Evolutionary conservation across 208 protist species (phyloP), one percentile per base, ranked within the genome.

Genomic region (Trypanosoma scelopori): DNA sequence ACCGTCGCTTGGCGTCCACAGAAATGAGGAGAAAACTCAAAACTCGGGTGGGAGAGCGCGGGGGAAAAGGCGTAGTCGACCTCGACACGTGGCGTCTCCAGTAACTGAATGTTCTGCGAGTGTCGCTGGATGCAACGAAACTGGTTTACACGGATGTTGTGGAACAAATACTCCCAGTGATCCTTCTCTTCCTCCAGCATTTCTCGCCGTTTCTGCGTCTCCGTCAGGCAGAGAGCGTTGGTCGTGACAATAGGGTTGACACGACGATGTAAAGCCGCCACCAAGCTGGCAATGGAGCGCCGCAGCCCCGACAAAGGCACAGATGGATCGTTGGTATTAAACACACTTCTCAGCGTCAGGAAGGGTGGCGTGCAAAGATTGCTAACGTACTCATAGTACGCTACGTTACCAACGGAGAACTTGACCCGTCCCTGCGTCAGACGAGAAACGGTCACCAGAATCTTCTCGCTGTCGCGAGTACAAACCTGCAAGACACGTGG

Each of bases 151-250:
- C 85, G 87, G 56, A 83, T 66, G 16, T 82, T 79, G 68, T 91
- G 77, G 65, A 93, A 92, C 39, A 94, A 69, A 50, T 87, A 83
- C 60, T 91, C 85, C 86, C 85, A 96, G 57, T 82, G 75, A 41
- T 91, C 82, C 53, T 75, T 82, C 69, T 96, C 91, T 16, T 92
- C 79, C 43, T 84, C 76, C 2, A 92, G 67, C 45, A 94, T 75
- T 46, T 66, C 55, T 59, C 66, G 56, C 7, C 91, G 91, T 57
- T 82, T 65, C 9, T 84, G 69, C 28, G 74, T 70, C 59, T 96
- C 91, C 3, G 78, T 64, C 51, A 71, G 71, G 57, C 65, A 72
- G 23, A 96, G 84, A 9, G 88, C 83, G 30, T 93, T 65, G 5
- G 75, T 85, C 5, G 84, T 94, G 47, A 93, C 81, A 56, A 92